Evolutionary conservation across 495 filamentous ascomycete genomes (phyloP), one percentile per base, ranked within the genome.

Genomic region (Hypoxylon lienhwacheense): DNA sequence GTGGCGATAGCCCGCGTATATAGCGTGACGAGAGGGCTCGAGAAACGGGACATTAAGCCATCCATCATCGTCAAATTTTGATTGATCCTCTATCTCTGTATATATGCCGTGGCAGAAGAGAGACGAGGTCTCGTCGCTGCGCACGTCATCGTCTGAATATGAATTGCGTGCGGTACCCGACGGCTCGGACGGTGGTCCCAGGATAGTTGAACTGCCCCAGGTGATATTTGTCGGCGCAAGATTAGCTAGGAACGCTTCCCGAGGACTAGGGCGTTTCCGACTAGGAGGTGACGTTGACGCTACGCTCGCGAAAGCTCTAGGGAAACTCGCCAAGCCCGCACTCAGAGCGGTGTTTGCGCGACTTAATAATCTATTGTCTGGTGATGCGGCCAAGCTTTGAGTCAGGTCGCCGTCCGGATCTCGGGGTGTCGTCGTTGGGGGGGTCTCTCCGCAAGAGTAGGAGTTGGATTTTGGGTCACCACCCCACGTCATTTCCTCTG

Each of bases 1-100:
- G 43, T 81, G 79, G 12, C 91, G 83, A 68, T 95, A 97, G 33
- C 80, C 78, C 5, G 72, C 72, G 59, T 90, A 91, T 4, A 85
- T 66, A 24, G 73, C 63, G 34, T 78, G 69, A 32, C 82, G 81
- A 24, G 72, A 77, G 4, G 77, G 78, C 47, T 95, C 85, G 5
- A 96, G 77, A 19, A 96, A 76, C 1, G 88, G 79, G 2, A 81
- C 77, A 26, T 77, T 78, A 39, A 86, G 73, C 67, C 79, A 79
- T n/a, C 83, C 83, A 64, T 91, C 88, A 42, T 87, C 83, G 46
- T 92, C 86, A 47, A 96, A 95, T 24, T 80, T 76, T 31, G 79
- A 78, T 57, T 87, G 84, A 49, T 96, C 91, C 62, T 87, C 86
- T 59, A 92, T 79, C 1, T 77, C 78, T 10, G 85, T 79, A 10